These are phyloP conservation scores for Barnettozyma salicaria DNA, from an alignment of 805 yeast species.

Conservation along the genomic window DNA sequence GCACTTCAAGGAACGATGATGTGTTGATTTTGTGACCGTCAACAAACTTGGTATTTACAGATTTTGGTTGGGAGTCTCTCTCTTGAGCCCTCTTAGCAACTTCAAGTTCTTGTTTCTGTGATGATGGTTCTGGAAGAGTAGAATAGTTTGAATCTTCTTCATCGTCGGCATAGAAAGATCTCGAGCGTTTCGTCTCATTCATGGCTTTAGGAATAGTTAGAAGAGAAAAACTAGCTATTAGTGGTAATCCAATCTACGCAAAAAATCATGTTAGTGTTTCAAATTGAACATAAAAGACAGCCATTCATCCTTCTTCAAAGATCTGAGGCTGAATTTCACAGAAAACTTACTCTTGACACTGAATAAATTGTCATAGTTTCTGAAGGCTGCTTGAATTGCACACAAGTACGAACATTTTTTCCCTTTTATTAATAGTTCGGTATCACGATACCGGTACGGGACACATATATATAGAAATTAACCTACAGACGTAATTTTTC, in stretches of 20 bases:
- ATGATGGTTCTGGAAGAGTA: slow-evolving; percentile 3
- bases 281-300: no score
- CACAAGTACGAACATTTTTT: neutral
- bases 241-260: slow-evolving; percentile 18
- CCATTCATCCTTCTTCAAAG: no score
- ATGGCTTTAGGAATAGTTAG: slow-evolving; percentile 37
- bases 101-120: slow-evolving; percentile 7
- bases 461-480: no score
- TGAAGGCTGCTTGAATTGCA: slow-evolving; percentile 1
- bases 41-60: slow-evolving; percentile 15
- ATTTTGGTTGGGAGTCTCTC: slow-evolving; percentile 2
- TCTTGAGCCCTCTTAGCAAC: no score
- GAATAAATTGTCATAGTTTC: no score
- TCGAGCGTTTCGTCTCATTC: slow-evolving; percentile 22
- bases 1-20: slow-evolving; percentile 20
- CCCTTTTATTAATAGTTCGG: neutral
- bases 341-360: neutral
- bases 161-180: slow-evolving; percentile 22
- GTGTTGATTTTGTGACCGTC: slow-evolving; percentile 25
- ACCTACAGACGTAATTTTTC: no score
- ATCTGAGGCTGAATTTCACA: no score
- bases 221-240: slow-evolving; percentile 16
- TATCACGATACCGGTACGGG: no score
- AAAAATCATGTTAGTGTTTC: neutral
- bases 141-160: slow-evolving; percentile 13